phyloP scores from a whole-genome alignment of 208 protist genomes.

The Naegleria gruberi region DNA sequence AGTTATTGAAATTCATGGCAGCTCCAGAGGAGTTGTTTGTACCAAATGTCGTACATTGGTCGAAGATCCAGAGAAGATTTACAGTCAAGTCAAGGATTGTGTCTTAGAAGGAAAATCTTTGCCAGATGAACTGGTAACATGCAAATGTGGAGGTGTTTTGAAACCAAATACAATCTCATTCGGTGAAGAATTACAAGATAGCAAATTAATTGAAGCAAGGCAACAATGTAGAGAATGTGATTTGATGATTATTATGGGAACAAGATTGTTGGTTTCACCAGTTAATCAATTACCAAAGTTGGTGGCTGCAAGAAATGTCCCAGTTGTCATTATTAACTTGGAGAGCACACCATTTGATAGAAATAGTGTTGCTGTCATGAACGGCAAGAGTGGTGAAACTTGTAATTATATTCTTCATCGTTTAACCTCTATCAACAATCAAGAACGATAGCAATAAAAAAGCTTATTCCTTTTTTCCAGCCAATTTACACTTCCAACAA shows the following conservation, averaged over 20 bases:
- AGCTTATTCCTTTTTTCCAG: too few relatives aligned
- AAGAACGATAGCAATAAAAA: too few relatives aligned
- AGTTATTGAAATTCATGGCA: slow-evolving; percentile 49
- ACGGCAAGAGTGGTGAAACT: not conserved
- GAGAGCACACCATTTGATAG: not conserved
- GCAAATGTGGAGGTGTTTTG: slow-evolving; percentile 25
- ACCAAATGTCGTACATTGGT: slow-evolving; percentile 24
- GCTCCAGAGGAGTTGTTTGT: slow-evolving; percentile 26
- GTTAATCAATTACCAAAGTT: slow-evolving; percentile 29
- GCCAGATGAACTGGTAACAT: not conserved
- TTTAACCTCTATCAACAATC: too few relatives aligned
- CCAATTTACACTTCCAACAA: too few relatives aligned
- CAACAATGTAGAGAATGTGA: slow-evolving; percentile 14
- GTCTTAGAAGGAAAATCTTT: not conserved
- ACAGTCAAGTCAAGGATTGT: not conserved
- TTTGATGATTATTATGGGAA: slow-evolving; percentile 25
- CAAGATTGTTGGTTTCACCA: slow-evolving; percentile 20
- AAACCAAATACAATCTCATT: slow-evolving; percentile 33
- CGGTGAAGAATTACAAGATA: not conserved
- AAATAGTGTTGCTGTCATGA: not conserved
- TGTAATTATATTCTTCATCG: not conserved
- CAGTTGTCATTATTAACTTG: not conserved
- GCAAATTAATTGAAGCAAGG: not conserved
- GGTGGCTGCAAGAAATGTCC: not conserved
- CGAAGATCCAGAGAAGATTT: slow-evolving; percentile 22